Evolutionary conservation across 345 rosid species (phyloP).

Genomic region (Hirschfeldia incana): DNA sequence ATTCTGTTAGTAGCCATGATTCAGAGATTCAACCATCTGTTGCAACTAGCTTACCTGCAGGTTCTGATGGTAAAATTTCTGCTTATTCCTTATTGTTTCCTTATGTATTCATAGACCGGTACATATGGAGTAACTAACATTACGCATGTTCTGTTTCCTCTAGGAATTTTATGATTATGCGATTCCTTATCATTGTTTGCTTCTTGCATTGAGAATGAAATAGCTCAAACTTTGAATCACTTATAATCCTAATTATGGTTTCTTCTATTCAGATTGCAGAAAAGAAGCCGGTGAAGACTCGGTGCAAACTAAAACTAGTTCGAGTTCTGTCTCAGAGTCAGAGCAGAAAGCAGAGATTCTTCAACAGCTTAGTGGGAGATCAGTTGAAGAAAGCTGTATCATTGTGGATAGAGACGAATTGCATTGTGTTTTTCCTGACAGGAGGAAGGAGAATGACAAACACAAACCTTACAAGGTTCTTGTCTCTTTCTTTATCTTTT

Average conservation of each 20-base stretch:
- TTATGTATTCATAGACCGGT: not conserved
- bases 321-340: slow-evolving; percentile 23
- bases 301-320: slow-evolving; percentile 23
- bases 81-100: not conserved
- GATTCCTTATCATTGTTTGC: not conserved
- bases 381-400: slow-evolving; percentile 71
- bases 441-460: slow-evolving; percentile 40
- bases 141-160: not conserved
- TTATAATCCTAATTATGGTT: not conserved
- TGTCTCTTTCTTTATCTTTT: not conserved
- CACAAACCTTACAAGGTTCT: slow-evolving; percentile 62
- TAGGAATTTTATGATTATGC: not conserved
- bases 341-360: slow-evolving; percentile 37
- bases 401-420: slow-evolving; percentile 56
- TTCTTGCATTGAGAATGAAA: not conserved
- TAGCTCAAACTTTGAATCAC: not conserved
- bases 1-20: slow-evolving; percentile 28
- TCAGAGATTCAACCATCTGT: slow-evolving; percentile 14
- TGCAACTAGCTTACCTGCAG: slow-evolving; percentile 26
- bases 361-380: slow-evolving; percentile 34
- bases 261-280: slow-evolving; percentile 26
- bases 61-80: slow-evolving; percentile 31
- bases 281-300: slow-evolving; percentile 33
- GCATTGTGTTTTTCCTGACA: slow-evolving; percentile 35
- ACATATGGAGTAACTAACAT: not conserved